A percentile compares a stretch with the other conserved stretches of the same genome.
phyloP scores from a whole-genome alignment of 306 rosid species.

The Begonia masoniana region DNA sequence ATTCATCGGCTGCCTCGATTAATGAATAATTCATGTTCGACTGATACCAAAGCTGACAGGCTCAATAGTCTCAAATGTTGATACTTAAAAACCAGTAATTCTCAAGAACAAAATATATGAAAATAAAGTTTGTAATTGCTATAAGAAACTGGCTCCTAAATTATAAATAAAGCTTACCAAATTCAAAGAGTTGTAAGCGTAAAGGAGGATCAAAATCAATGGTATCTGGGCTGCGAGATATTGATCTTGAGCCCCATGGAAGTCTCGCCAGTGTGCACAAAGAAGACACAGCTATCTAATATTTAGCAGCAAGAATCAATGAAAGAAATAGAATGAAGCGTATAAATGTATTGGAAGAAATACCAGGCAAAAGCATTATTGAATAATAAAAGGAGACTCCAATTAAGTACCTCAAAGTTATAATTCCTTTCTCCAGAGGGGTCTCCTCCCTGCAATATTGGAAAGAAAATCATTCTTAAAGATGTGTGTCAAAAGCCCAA shows the following conservation, averaged over 20 bases:
- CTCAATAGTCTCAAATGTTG: neutral
- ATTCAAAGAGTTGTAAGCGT: slow-evolving; percentile 76
- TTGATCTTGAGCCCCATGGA: slow-evolving; percentile 74
- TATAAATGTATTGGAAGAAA: neutral
- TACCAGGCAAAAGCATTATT: neutral
- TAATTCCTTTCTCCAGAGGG: slow-evolving; percentile 71
- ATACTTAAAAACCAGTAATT: neutral
- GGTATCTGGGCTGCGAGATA: slow-evolving; percentile 16
- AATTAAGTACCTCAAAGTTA: slow-evolving; percentile 44
- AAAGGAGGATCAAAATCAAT: slow-evolving; percentile 28
- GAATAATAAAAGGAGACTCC: neutral
- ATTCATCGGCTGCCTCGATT: too few species aligned
- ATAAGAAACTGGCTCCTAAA: too few species aligned
- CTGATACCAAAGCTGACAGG: neutral
- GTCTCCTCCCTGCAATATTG: slow-evolving; percentile 47
- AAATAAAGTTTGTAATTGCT: neutral
- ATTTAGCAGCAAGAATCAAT: slow-evolving; percentile 14
- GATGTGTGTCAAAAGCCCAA: neutral
- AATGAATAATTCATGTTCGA: too few species aligned
- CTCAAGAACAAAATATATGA: neutral
- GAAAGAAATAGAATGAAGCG: neutral
- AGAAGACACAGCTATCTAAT: slow-evolving; percentile 55
- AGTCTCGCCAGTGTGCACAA: slow-evolving; percentile 67
- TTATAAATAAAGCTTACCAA: slow-evolving; percentile 37
- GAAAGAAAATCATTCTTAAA: neutral